Conservation (phyloP, 768 basidiomycete species). For the Ramaria sp. region DNA sequence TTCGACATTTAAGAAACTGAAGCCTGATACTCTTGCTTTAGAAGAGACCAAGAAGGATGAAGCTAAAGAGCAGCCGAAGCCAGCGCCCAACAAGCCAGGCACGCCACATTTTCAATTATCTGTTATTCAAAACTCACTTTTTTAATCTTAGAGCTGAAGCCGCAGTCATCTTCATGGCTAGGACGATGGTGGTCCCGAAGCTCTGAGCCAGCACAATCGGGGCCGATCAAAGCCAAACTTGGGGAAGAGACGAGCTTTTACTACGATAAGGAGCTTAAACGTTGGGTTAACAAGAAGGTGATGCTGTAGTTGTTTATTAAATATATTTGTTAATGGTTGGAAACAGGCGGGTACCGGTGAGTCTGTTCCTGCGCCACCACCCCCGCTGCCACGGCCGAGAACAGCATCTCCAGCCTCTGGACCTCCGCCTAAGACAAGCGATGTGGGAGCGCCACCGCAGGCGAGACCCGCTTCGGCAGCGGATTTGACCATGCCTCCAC, state of each 20-base stretch:
- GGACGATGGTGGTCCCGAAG: constrained; percentile 68
- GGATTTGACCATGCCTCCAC: constrained; percentile 41
- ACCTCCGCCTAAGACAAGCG: constrained; percentile 25
- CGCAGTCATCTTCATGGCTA: constrained; percentile 52
- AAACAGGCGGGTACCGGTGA: constrained; percentile 43
- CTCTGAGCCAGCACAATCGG: constrained; percentile 39
- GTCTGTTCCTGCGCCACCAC: constrained; percentile 41
- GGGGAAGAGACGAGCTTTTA: constrained; percentile 87
- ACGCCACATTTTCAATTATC: constrained; percentile 12
- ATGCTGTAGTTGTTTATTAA: constrained; percentile 6
- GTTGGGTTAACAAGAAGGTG: constrained; percentile 95
- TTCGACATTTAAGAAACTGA: constrained; percentile 9
- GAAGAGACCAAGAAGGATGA: constrained; percentile 23
- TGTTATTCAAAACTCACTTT: not conserved
- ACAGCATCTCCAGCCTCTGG: constrained; percentile 70
- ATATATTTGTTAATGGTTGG: constrained; percentile 2
- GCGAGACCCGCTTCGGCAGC: constrained; percentile 53
- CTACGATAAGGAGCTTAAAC: constrained; percentile 89
- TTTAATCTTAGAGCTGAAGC: constrained; percentile 9
- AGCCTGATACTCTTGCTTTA: not conserved
- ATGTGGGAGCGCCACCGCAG: constrained; percentile 29
- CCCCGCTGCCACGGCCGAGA: constrained; percentile 77
- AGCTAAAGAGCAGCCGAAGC: constrained; percentile 20
- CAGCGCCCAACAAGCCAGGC: constrained; percentile 13
- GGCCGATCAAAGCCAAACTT: constrained; percentile 81